Percentiles rank a stretch among this genome's conserved stretches.
Conservation (phyloP, 768 basidiomycete genomes). For the Hygrocybe coccinea region DNA sequence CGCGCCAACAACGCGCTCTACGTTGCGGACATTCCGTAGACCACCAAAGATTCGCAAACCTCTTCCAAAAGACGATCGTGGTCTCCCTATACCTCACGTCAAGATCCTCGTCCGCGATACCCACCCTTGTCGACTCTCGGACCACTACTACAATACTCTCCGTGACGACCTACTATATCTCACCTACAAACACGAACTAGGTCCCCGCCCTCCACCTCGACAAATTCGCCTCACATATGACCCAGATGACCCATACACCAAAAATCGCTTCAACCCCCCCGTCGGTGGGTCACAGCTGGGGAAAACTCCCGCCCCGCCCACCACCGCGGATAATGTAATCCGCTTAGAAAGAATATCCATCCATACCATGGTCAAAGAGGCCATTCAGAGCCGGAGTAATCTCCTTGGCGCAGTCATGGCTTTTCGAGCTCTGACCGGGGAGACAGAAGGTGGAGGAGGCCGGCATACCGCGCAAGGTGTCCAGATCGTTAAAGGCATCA, state of each 20-base stretch:
- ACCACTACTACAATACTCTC: slow-evolving; percentile 82
- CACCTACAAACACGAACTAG: slow-evolving; percentile 75
- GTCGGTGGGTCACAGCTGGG: slow-evolving; percentile 68
- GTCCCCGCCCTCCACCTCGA: slow-evolving; percentile 48
- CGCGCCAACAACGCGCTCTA: not conserved
- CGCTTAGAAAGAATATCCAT: slow-evolving; percentile 79
- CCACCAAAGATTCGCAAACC: slow-evolving; percentile 6
- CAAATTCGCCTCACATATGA: slow-evolving; percentile 66
- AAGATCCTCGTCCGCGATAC: slow-evolving; percentile 63
- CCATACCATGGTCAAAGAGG: slow-evolving; percentile 82
- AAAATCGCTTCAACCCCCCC: slow-evolving; percentile 69
- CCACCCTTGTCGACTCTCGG: slow-evolving; percentile 64
- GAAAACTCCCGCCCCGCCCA: slow-evolving; percentile 60
- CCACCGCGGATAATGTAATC: slow-evolving; percentile 65
- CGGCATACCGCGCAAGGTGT: slow-evolving; percentile 68
- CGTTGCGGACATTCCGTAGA: not conserved
- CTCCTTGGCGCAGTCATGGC: slow-evolving; percentile 86
- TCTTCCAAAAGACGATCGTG: slow-evolving; percentile 39
- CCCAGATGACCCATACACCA: slow-evolving; percentile 75
- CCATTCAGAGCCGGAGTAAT: slow-evolving; percentile 60
- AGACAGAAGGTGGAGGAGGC: slow-evolving; percentile 70
- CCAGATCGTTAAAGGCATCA: slow-evolving; percentile 67
- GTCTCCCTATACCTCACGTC: slow-evolving; percentile 72
- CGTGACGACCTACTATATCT: slow-evolving; percentile 92
- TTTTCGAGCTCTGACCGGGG: slow-evolving; percentile 80